Base-by-base conservation (phyloP, 805 yeast species). In the Torulaspora quercuum region DNA sequence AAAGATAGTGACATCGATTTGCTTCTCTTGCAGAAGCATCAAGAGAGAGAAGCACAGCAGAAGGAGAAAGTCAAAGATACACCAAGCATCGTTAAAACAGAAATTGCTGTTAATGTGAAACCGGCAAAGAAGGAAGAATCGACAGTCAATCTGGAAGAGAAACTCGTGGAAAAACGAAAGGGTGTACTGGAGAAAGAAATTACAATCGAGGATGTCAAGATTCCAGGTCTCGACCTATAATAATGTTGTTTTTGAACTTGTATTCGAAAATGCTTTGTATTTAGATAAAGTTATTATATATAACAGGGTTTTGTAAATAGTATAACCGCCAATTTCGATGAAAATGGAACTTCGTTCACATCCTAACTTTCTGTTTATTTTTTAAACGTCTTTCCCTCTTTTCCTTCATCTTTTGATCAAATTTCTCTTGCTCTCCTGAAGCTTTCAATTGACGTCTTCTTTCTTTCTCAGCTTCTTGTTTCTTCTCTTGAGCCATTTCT, bases 371-470 rank as follows among this genome's bases (percentile, higher is more conserved):
- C 63, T 81, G 80, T 64, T 76, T 78, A 63, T 73, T 79, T 64
- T 68, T 72, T 58, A 67, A 65, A 65, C 85, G 84, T 68, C 87
- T 79, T 58, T 80, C 85, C 63, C 79, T 86, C 69, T 81, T 86
- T 50, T 85, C 95, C 48, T 70, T 69, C 61, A 82, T 86, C 67
- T 82, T 85, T 67, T 77, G 79, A 47, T 83, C 90, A 27, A 74
- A 61, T 65, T 82, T 85, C 48, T 78, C 78, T 65, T 83, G 92
- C 53, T 80, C 87, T 43, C 86, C 81, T 29, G 81, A 70, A 55
- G 83, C 64, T 47, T 70, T 72, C 45, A 73, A 52, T 36, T 68
- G 65, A 47, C 82, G 82, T 63, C 76, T 78, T 52, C 75, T 78
- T 52, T 74, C 75, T 54, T 74, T 80, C 52, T 74, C 78, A 45